Base-by-base conservation (phyloP, 805 yeast species). In the Wickerhamiella vanderwaltii region DNA sequence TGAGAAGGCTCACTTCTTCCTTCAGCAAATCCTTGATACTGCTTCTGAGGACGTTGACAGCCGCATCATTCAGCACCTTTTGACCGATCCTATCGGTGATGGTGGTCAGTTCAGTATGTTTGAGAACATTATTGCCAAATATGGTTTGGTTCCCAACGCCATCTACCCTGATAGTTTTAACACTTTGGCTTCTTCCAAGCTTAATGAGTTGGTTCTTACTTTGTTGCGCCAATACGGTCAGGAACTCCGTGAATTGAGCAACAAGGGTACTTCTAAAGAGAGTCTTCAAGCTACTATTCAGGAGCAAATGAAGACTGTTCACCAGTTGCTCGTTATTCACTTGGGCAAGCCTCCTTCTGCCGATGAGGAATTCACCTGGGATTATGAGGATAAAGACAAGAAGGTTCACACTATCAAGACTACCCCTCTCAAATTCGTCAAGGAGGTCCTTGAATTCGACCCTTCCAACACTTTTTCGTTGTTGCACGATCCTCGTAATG, bases 91-190 rank as follows among this genome's bases (percentile, higher is more conserved):
- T 18, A 74, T 77, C 34, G 58, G 70, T 45, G 94, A 85, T 55
- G 94, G 95, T 51, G 94, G 95, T 41, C 94, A 84, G 61, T 83
- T 80, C 69, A 77, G 80, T 49, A 79, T 84, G 91, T 73, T 82
- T 57, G 67, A 77, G 37, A 81, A 83, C 60, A 58, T 85, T 44
- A 71, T 83, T 39, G 74, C 75, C 48, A 85, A 84, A 60, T 85
- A 84, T 52, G 94, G 94, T 22, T 56, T 80, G 41, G 81, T 84
- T 41, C 95, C 95, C 29, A 67, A 77, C 54, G 73, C 71, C 48
- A 58, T 73, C 13, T 85, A 71, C 62, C 87, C 88, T 9, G 94
- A 84, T 58, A 67, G 74, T 43, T 65, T 63, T 42, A 72, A 74
- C 31, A 65, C 79, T 13, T 71, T 82, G 3, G 58, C 62, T 13